Base-by-base conservation (phyloP, 345 rosid genomes). In the Boechera divaricarpa region DNA sequence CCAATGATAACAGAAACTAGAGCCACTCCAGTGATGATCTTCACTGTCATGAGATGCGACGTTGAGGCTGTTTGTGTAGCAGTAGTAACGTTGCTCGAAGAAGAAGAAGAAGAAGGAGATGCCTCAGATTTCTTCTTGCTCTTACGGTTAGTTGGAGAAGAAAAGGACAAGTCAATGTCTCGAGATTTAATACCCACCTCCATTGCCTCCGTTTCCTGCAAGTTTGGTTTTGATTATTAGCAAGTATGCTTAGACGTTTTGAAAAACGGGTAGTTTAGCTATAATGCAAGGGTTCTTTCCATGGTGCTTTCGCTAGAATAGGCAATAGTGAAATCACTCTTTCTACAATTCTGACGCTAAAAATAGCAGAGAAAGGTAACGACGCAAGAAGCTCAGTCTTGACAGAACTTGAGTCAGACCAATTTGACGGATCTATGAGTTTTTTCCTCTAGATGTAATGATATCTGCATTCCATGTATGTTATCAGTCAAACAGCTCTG, bases 1-100 rank as follows among this genome's bases (percentile, higher is more conserved):
- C 99, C 98, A 5, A 93, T 57, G 82, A 95, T 76, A 68, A 90
- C 72, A 10, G 99, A 95, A 35, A 90, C 73, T 55, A 92, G 78
- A 33, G 96, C 99, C 29, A 92, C 88, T 72, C 87, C 90, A 10
- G 86, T 15, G 33, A 90, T 67, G 77, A 91, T 69, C 85, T 86
- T 85, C 12, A 87, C 59, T 83, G 75, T 77, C 81, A 78, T 80
- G 57, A 69, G 83, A 33, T 79, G 74, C 16, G 94, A 86, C 35
- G 36, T 76, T 28, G 77, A 73, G 0, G 75, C 48, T 11, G 78
- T 75, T 63, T 81, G 86, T 35, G 82, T 67, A 64, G 64, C 70
- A 11, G 73, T 70, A 26, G 24, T 56, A 13, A 29, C 70, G 16
- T 76, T 81, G 4, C 77, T 39, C 1, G 89, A 74, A 32, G 94